Conservation (phyloP, 2,329 filamentous ascomycete genomes). For the Colletotrichum chlorophyti region DNA sequence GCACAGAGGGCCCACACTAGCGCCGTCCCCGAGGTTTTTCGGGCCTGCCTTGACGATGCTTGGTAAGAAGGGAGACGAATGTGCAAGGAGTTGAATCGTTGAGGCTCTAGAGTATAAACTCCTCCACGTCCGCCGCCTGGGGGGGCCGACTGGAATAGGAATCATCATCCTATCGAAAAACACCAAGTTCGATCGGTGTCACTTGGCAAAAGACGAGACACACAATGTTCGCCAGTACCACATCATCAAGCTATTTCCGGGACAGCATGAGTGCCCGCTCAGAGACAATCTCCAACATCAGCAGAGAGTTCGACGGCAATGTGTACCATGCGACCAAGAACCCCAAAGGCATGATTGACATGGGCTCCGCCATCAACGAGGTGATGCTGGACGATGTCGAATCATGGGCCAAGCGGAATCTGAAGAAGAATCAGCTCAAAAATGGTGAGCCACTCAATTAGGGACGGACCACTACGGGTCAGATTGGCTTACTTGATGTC, state of each 20-base stretch:
- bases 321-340: neutral
- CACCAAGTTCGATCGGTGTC: no score
- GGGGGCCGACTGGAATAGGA: no score
- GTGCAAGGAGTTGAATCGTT: no score
- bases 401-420: neutral
- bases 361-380: constrained; percentile 13
- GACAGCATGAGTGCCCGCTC: neutral
- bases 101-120: no score
- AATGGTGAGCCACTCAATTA: neutral
- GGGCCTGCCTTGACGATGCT: no score
- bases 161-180: no score
- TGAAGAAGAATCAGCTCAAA: constrained; percentile 4
- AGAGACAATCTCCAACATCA: neutral
- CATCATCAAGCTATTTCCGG: neutral
- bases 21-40: no score
- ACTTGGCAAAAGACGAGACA: no score
- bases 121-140: no score
- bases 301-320: neutral
- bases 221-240: neutral
- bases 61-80: no score
- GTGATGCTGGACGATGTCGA: constrained; percentile 15
- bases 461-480: no score
- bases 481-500: neutral
- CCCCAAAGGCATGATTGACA: constrained; percentile 12
- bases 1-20: no score